Evolutionary conservation across 2,329 filamentous ascomycete genomes (phyloP).

Genomic region (Thermothelomyces thermophilus): DNA sequence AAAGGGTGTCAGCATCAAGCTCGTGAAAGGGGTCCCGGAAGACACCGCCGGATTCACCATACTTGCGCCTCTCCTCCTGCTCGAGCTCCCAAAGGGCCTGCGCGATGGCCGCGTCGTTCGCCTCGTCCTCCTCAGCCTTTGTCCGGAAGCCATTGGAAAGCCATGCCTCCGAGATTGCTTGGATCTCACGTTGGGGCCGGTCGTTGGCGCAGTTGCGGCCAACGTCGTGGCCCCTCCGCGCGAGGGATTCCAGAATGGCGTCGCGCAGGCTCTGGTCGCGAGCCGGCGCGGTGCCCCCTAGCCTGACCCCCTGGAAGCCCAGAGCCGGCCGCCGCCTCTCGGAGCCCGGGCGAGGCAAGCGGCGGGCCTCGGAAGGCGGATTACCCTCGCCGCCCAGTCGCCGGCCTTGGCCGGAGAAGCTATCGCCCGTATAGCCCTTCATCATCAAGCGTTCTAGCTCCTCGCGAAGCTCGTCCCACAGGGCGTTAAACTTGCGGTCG

Average conservation of each 20-base stretch:
- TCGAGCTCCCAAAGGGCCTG: slow-evolving; percentile 81
- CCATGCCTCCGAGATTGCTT: slow-evolving; percentile 56
- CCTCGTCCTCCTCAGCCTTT: slow-evolving; percentile 79
- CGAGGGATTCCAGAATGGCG: slow-evolving; percentile 65
- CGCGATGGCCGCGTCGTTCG: slow-evolving; percentile 80
- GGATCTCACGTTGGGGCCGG: slow-evolving; percentile 59
- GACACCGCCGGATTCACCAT: slow-evolving; percentile 47
- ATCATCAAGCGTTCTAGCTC: slow-evolving; percentile 69
- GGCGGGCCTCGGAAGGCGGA: slow-evolving; percentile 64
- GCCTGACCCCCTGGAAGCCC: slow-evolving; percentile 59
- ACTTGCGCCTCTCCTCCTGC: slow-evolving; percentile 61
- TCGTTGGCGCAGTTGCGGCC: slow-evolving; percentile 71
- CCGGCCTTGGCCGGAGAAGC: slow-evolving; percentile 71
- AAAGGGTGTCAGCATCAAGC: neutral
- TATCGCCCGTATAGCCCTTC: slow-evolving; percentile 87
- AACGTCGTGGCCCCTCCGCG: slow-evolving; percentile 53
- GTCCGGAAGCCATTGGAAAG: slow-evolving; percentile 71
- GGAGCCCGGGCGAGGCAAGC: slow-evolving; percentile 65
- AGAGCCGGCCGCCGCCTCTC: slow-evolving; percentile 58
- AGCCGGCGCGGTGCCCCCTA: slow-evolving; percentile 55
- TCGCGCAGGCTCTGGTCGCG: slow-evolving; percentile 62
- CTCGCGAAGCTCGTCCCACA: slow-evolving; percentile 85
- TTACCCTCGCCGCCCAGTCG: slow-evolving; percentile 63
- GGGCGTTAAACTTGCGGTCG: slow-evolving; percentile 70
- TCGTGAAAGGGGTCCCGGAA: slow-evolving; percentile 43